phyloP scores from a whole-genome alignment of 2,329 filamentous ascomycete species.

The Diaporthe citriasiana region DNA sequence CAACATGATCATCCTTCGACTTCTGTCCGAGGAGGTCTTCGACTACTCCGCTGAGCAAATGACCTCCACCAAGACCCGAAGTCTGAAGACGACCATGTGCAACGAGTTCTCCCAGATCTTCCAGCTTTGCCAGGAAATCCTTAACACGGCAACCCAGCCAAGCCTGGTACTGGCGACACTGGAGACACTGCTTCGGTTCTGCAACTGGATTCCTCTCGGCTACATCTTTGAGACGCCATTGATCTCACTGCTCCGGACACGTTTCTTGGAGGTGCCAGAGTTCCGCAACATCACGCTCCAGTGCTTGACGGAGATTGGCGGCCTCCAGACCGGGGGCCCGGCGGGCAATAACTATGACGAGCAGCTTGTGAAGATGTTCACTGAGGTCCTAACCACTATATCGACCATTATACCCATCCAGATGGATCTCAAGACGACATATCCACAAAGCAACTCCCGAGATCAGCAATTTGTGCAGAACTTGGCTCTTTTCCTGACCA shows the following conservation, averaged over 20 bases:
- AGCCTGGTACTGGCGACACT: slow-evolving; percentile 96
- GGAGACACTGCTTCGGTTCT: slow-evolving; percentile 94
- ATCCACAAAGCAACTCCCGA: slow-evolving; percentile 88
- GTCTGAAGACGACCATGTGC: slow-evolving; percentile 98
- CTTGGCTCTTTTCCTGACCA: slow-evolving; percentile 93
- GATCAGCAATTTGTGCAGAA: slow-evolving; percentile 99
- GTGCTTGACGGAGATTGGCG: slow-evolving; percentile 96
- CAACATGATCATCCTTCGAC: slow-evolving; percentile 97
- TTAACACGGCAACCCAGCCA: slow-evolving; percentile 87
- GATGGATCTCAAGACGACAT: slow-evolving; percentile 91
- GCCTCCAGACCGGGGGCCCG: slow-evolving; percentile 84
- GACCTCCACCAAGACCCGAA: slow-evolving; percentile 97
- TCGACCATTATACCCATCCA: slow-evolving; percentile 92
- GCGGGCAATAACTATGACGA: slow-evolving; percentile 87
- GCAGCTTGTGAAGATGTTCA: slow-evolving; percentile 98
- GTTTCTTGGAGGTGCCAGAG: slow-evolving; percentile 93
- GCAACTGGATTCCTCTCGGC: slow-evolving; percentile 98
- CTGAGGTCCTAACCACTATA: slow-evolving; percentile 92
- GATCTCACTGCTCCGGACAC: slow-evolving; percentile 92
- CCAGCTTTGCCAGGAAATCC: slow-evolving; percentile 94
- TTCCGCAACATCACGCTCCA: slow-evolving; percentile 98
- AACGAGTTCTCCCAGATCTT: slow-evolving; percentile 99
- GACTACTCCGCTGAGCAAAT: slow-evolving; percentile 99
- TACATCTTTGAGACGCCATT: slow-evolving; percentile 99
- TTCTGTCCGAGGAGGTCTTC: slow-evolving; percentile 98